phyloP scores from a whole-genome alignment of 169 alveolate species.

The Plasmodium vivax region DNA sequence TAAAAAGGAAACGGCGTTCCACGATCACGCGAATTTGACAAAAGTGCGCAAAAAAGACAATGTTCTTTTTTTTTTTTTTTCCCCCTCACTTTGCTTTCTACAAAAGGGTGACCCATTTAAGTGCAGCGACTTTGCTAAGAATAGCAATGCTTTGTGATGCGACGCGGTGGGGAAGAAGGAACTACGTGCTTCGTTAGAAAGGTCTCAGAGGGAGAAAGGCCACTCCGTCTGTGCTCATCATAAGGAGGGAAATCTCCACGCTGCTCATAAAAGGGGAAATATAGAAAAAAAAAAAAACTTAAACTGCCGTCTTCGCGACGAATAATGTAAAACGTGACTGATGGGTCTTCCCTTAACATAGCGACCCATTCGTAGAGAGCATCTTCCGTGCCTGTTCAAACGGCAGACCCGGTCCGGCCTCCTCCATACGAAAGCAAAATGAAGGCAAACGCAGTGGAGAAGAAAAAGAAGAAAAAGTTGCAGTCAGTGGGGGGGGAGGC shows the following conservation, averaged over 20 bases:
- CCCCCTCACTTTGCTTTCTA: not conserved
- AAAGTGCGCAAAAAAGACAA: not conserved
- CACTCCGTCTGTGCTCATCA: not conserved
- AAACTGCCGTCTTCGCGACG: not conserved
- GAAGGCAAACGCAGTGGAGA: conserved; percentile 44
- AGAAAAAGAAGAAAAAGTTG: conserved; percentile 50
- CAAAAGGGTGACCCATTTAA: not conserved
- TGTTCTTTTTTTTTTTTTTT: not conserved
- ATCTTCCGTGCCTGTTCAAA: not conserved
- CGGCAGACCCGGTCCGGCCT: not conserved
- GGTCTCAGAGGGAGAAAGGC: not conserved
- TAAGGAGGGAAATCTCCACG: not conserved
- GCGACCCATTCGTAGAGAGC: not conserved
- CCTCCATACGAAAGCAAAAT: not conserved
- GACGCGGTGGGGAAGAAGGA: not conserved
- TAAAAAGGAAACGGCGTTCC: not conserved
- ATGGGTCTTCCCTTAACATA: not conserved
- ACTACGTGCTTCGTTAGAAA: not conserved
- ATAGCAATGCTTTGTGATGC: not conserved
- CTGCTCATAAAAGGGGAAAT: not conserved
- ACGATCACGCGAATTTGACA: not conserved
- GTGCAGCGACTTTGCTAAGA: not conserved
- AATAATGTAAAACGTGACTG: not conserved
- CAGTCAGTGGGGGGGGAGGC: conserved; percentile 9
- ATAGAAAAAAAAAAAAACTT: not conserved